A percentile compares a stretch with the other conserved stretches of the same genome.
Evolutionary conservation across 352 stramenopile genomes (phyloP).

Genomic region (Globisporangium sylvaticum): DNA sequence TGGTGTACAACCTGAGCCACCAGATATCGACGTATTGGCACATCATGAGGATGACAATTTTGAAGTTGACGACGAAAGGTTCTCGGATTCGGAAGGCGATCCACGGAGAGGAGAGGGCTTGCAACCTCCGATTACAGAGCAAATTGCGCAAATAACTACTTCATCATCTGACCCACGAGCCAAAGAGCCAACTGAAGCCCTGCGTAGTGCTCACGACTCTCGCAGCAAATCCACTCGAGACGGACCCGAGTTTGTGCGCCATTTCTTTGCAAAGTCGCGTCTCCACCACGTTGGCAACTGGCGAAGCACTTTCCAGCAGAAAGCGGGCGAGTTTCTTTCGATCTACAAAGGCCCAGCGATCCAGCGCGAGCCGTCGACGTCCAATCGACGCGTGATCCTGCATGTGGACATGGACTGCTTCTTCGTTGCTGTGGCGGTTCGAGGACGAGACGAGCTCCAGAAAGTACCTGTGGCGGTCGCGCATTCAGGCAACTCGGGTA

Average conservation of each 20-base stretch:
- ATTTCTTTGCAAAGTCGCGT: slow-evolving; percentile 84
- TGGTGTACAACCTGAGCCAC: neutral
- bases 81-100: neutral
- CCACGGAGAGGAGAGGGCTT: neutral
- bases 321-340: slow-evolving; percentile 49
- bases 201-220: neutral
- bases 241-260: slow-evolving; percentile 63
- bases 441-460: slow-evolving; percentile 68
- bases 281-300: slow-evolving; percentile 85
- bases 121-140: neutral
- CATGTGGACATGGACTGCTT: slow-evolving; percentile 98
- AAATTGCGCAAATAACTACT: neutral
- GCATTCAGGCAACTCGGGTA: slow-evolving; percentile 73
- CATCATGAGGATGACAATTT: neutral
- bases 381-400: slow-evolving; percentile 82
- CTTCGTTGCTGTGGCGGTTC: slow-evolving; percentile 91
- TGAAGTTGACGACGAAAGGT: neutral
- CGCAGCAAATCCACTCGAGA: slow-evolving; percentile 66
- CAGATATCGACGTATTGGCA: neutral
- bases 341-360: slow-evolving; percentile 55
- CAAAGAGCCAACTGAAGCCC: neutral
- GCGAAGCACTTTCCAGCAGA: slow-evolving; percentile 70
- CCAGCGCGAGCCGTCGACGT: slow-evolving; percentile 26
- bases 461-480: slow-evolving; percentile 89
- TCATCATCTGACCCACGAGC: no score